Conservation (phyloP, 352 stramenopile genomes). For the Pythium biforme region DNA sequence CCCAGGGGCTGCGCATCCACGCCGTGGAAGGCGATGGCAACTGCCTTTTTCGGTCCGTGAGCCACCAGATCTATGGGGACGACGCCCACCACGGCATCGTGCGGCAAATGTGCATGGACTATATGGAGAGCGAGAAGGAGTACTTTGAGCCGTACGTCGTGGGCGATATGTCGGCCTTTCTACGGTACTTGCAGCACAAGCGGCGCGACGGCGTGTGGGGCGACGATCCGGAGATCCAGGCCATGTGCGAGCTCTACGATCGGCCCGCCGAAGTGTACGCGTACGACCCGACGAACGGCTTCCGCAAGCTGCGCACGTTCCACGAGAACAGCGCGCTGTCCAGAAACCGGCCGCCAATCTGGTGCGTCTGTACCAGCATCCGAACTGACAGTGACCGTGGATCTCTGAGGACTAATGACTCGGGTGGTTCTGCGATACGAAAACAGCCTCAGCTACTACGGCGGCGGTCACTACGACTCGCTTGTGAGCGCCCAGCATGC, state of each 20-base stretch:
- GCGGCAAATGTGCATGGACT: conserved; percentile 91
- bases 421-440: background rate
- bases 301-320: conserved; percentile 85
- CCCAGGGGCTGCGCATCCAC: conserved; percentile 46
- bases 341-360: conserved; percentile 63
- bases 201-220: conserved; percentile 90
- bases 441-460: conserved; percentile 88
- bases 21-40: conserved; percentile 95
- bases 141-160: conserved; percentile 93
- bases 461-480: conserved; percentile 91
- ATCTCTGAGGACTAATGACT: background rate
- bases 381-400: too few species aligned
- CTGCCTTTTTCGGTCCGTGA: conserved; percentile 96
- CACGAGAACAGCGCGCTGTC: conserved; percentile 73
- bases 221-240: conserved; percentile 95
- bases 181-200: conserved; percentile 91
- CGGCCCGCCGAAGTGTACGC: conserved; percentile 89
- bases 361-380: conserved; percentile 35
- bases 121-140: conserved; percentile 93
- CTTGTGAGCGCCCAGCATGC: conserved; percentile 61
- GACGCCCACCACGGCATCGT: conserved; percentile 89
- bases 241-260: conserved; percentile 94
- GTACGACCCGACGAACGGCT: conserved; percentile 71
- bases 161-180: conserved; percentile 86
- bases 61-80: conserved; percentile 96